Evolutionary conservation across 2,329 filamentous ascomycete genomes (phyloP), one percentile per base, ranked within the genome.

Genomic region (Aspergillus neotritici): DNA sequence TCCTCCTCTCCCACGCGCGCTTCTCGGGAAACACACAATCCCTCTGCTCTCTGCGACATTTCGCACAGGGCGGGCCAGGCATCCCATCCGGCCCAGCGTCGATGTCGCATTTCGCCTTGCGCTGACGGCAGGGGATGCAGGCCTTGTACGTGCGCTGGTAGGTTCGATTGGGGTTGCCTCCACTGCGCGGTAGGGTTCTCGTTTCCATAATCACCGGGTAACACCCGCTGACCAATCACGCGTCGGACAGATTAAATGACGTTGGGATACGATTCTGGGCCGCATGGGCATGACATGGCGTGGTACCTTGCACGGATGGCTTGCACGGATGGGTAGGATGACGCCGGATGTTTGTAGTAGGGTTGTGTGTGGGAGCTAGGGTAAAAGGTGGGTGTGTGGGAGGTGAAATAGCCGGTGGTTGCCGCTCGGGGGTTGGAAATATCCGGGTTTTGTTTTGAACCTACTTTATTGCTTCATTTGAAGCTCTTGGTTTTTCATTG

Each of bases 111-210:
- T 73, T 75, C 39, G 73, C 71, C 60, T 76, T 77, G 40, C 72
- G 66, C 51, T 74, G 69, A 39, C 73, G 72, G 52, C 73, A 77
- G 44, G 72, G 69, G 44, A 75, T 69, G 56, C 74, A 77, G 15
- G 74, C 74, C 58, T 77, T 76, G 68, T 77, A 77, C 31, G 73
- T 72, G 47, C 73, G 72, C 58, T 76, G 71, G 55, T 73, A 75
- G 40, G 56, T 53, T 39, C 59, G 60, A 41, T 59, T 71, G 62
- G 50, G 55, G 35, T 42, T 36, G 31, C 48, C 43, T 37, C 46
- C 37, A 33, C 42, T 34, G 37, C 49, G 48, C 32, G 49, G 50
- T 25, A 38, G 40, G 14, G 43, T 51, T 38, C 54, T 50, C 13
- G 46, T 48, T 36, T 58, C 55, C 55, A 58, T 58, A 14, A 31